phyloP scores from a whole-genome alignment of 768 basidiomycete genomes.

The Leccinum boreale region DNA sequence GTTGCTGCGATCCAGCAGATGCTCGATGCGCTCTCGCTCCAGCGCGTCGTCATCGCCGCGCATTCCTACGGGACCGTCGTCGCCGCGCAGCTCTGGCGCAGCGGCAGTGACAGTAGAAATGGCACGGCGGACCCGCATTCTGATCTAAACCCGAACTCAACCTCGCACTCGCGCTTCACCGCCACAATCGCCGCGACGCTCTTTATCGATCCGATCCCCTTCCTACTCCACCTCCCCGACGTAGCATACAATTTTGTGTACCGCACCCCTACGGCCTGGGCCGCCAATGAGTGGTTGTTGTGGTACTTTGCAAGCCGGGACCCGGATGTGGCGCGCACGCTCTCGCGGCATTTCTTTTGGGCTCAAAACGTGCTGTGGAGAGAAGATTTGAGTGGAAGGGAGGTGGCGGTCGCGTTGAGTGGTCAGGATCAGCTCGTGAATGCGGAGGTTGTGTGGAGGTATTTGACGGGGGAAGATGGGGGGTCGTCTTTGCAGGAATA shows the following conservation, averaged over 20 bases:
- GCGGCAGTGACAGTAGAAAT: conserved; percentile 4
- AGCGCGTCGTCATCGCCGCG: conserved; percentile 42
- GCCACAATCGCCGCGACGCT: conserved; percentile 42
- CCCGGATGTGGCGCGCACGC: conserved; percentile 55
- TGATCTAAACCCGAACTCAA: not conserved
- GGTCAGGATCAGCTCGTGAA: conserved; percentile 45
- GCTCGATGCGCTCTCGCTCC: conserved; percentile 40
- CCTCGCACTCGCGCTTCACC: conserved; percentile 16
- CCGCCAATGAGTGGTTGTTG: conserved; percentile 59
- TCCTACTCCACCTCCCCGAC: conserved; percentile 59
- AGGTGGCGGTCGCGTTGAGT: conserved; percentile 35
- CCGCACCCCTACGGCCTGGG: conserved; percentile 38
- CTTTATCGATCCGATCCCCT: conserved; percentile 63
- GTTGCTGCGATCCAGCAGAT: conserved; percentile 42
- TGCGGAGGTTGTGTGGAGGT: conserved; percentile 35
- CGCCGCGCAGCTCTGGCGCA: conserved; percentile 50
- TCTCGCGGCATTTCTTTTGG: conserved; percentile 67
- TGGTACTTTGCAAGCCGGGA: conserved; percentile 70
- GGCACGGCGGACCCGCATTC: not conserved
- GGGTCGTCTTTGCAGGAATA: not conserved
- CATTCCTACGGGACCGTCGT: conserved; percentile 67
- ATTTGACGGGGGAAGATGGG: conserved; percentile 35
- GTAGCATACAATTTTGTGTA: conserved; percentile 68
- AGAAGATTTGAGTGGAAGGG: conserved; percentile 43
- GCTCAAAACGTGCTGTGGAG: conserved; percentile 57